phyloP scores from a whole-genome alignment of 2,329 filamentous ascomycete species.

The Teratosphaeria epicoccoides region DNA sequence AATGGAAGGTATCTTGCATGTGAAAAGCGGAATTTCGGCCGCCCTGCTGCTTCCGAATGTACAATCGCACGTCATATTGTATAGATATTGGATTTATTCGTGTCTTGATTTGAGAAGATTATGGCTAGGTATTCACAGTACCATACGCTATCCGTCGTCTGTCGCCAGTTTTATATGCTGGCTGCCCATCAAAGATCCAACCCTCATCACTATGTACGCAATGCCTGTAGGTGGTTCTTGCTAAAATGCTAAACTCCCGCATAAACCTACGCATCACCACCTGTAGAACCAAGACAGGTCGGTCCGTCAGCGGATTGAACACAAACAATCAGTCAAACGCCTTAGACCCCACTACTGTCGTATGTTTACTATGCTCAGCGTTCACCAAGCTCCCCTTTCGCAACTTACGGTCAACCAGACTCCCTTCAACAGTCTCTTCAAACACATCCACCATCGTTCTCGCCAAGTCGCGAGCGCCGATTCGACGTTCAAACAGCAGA shows the following conservation, averaged over 20 bases:
- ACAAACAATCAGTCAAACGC: neutral
- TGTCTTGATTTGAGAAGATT: too few species aligned
- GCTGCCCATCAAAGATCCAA: neutral
- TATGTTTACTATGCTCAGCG: constrained; percentile 8
- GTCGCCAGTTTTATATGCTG: too few species aligned
- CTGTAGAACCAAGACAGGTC: neutral
- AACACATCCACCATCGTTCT: constrained; percentile 47
- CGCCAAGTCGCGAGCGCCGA: constrained; percentile 64
- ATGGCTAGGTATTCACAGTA: too few species aligned
- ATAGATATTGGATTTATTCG: too few species aligned
- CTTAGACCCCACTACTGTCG: neutral
- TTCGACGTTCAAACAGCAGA: constrained; percentile 63
- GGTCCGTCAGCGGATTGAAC: neutral
- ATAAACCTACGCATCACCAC: neutral
- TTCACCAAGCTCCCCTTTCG: constrained; percentile 8
- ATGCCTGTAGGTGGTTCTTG: neutral
- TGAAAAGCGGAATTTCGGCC: neutral
- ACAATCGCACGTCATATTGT: too few species aligned
- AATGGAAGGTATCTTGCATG: neutral
- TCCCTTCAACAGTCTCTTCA: constrained; percentile 27
- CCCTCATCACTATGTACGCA: neutral
- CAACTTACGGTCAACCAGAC: constrained; percentile 11
- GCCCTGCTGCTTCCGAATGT: neutral
- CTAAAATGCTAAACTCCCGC: neutral
- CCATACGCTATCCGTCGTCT: too few species aligned